Conservation (phyloP, 306 rosid species). For the Cicer chorassanicum region DNA sequence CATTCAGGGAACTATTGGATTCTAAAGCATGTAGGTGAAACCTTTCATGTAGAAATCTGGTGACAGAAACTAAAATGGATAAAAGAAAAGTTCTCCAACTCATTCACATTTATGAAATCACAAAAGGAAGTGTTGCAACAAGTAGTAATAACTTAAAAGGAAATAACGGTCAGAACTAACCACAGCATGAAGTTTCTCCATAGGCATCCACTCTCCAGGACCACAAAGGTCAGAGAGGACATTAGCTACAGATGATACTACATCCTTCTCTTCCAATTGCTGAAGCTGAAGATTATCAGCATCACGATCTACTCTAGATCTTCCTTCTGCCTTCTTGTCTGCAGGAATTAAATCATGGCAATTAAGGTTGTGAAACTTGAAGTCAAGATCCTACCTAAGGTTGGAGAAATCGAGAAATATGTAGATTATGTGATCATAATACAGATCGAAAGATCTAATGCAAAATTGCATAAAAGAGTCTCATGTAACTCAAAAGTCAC, state of each 20-base stretch:
- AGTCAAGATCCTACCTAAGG: conserved; percentile 1
- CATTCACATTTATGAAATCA: conserved; percentile 25
- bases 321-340: conserved; percentile 89
- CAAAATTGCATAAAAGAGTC: not conserved
- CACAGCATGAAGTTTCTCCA: conserved; percentile 95
- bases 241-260: conserved; percentile 98
- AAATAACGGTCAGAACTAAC: conserved; percentile 57
- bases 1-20: not conserved
- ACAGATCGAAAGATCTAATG: not conserved
- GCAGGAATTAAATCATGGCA: conserved; percentile 44
- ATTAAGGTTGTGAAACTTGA: conserved; percentile 11
- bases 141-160: conserved; percentile 12
- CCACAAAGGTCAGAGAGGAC: conserved; percentile 98
- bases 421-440: not conserved
- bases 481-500: not conserved
- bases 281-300: conserved; percentile 87
- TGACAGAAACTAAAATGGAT: conserved; percentile 31
- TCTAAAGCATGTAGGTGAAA: not conserved
- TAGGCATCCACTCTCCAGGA: conserved; percentile 99
- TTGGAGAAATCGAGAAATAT: not conserved
- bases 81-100: not conserved
- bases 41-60: not conserved
- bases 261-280: conserved; percentile 94
- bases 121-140: conserved; percentile 3
- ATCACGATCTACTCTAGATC: conserved; percentile 89